phyloP scores from a whole-genome alignment of 2,329 filamentous ascomycete species.

The Ceratocystis ficicola region DNA sequence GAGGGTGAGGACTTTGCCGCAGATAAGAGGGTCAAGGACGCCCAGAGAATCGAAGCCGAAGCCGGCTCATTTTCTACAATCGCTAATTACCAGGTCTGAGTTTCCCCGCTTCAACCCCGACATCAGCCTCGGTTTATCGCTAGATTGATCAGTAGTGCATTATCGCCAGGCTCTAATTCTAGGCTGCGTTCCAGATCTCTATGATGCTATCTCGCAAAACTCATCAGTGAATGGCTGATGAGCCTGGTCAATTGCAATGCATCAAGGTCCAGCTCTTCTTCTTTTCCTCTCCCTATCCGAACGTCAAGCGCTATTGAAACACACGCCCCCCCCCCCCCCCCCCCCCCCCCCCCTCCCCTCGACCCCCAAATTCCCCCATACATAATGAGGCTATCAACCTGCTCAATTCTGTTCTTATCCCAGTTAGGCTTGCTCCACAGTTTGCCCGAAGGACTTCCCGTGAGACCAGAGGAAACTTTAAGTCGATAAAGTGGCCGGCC shows the following conservation, averaged over 20 bases:
- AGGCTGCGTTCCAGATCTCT: neutral
- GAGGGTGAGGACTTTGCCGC: neutral
- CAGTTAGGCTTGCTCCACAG: slow-evolving; percentile 17
- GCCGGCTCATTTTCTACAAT: no score
- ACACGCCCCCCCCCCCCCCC: neutral
- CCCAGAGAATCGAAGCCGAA: neutral
- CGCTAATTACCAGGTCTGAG: neutral
- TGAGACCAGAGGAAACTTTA: slow-evolving; percentile 8
- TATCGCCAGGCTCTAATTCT: neutral
- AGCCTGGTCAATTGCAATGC: neutral
- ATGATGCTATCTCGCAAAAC: neutral
- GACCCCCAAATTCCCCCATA: no score
- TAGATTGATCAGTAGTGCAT: neutral
- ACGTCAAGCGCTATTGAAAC: slow-evolving; percentile 1
- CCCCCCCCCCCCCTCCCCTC: neutral
- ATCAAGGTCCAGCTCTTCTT: neutral
- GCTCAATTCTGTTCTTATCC: slow-evolving; percentile 11
- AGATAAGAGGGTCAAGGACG: neutral
- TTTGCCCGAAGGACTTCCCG: slow-evolving; percentile 22
- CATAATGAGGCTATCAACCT: neutral
- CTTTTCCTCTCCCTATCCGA: neutral
- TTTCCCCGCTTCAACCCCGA: neutral
- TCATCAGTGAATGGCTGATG: neutral
- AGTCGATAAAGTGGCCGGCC: slow-evolving; percentile 4
- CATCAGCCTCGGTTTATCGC: neutral